Evolutionary conservation across 257 asterid genomes (phyloP).

Genomic region (Lithospermum erythrorhizon): DNA sequence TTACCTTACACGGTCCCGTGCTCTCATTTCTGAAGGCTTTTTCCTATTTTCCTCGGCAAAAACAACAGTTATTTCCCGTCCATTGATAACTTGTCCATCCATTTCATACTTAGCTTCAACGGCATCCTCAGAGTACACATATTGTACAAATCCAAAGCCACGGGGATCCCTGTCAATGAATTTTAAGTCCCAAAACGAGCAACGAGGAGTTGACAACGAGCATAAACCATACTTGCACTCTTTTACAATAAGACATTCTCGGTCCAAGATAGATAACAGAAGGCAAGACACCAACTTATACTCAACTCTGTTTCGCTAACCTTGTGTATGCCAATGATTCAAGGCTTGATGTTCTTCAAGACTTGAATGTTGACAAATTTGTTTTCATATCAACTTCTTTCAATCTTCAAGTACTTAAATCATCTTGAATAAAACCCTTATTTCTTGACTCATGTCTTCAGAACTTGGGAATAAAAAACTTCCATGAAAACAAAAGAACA

Average conservation of each 20-base stretch:
- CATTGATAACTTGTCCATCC: slow-evolving; percentile 57
- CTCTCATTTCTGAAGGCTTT: slow-evolving; percentile 72
- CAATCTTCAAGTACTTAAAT: slow-evolving; percentile 50
- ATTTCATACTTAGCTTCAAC: slow-evolving; percentile 76
- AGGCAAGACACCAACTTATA: background rate
- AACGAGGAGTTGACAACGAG: background rate
- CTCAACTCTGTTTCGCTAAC: slow-evolving; percentile 28
- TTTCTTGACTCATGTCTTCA: slow-evolving; percentile 55
- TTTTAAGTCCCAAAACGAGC: background rate
- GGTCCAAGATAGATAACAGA: background rate
- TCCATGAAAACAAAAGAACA: slow-evolving; percentile 19
- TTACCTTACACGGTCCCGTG: slow-evolving; percentile 36
- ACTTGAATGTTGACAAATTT: slow-evolving; percentile 33
- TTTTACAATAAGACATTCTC: background rate
- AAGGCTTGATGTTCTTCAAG: slow-evolving; percentile 34
- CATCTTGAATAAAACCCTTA: slow-evolving; percentile 40
- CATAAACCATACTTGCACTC: background rate
- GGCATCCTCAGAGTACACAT: slow-evolving; percentile 65
- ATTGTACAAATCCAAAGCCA: slow-evolving; percentile 89
- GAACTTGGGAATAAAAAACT: slow-evolving; percentile 32
- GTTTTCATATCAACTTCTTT: slow-evolving; percentile 42
- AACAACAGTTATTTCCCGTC: slow-evolving; percentile 63
- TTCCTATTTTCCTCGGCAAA: slow-evolving; percentile 75
- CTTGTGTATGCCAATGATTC: slow-evolving; percentile 31
- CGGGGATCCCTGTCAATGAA: slow-evolving; percentile 51